phyloP scores from a whole-genome alignment of 768 basidiomycete genomes.

The Termitomyces sp. region DNA sequence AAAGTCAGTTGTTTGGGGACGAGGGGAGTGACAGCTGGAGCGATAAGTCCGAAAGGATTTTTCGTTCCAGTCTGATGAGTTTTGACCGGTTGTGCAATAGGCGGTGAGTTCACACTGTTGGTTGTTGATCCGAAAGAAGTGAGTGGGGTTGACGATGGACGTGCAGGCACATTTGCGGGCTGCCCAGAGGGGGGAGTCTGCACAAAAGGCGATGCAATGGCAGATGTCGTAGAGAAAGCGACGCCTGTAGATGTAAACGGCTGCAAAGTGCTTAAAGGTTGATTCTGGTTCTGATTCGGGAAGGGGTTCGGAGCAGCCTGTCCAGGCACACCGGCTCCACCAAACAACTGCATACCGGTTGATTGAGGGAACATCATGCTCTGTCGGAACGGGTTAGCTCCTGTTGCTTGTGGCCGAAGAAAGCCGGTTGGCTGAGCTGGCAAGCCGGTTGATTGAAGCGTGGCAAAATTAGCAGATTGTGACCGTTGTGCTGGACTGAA shows the following conservation, averaged over 20 bases:
- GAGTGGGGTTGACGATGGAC: conserved; percentile 73
- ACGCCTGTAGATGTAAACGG: conserved; percentile 16
- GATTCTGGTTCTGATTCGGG: conserved; percentile 13
- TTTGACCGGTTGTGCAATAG: conserved; percentile 58
- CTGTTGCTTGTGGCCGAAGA: conserved; percentile 55
- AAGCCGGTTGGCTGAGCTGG: conserved; percentile 28
- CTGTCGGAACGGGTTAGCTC: conserved; percentile 81
- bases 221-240: conserved; percentile 15
- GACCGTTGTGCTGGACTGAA: conserved; percentile 23
- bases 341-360: conserved; percentile 51
- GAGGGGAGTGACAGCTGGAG: conserved; percentile 48
- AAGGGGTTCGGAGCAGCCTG: conserved; percentile 14
- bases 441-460: neutral
- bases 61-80: conserved; percentile 90
- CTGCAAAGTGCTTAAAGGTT: conserved; percentile 7
- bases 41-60: conserved; percentile 89
- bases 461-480: conserved; percentile 27
- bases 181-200: conserved; percentile 15
- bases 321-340: conserved; percentile 17
- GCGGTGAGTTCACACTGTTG: conserved; percentile 30
- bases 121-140: conserved; percentile 29
- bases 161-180: conserved; percentile 36
- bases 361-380: conserved; percentile 63
- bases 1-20: conserved; percentile 77
- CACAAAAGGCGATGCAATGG: conserved; percentile 19